These are phyloP conservation scores for Dryadomyces quercivorus DNA, from an alignment of 2,329 filamentous ascomycete species.

Conservation along the genomic window DNA sequence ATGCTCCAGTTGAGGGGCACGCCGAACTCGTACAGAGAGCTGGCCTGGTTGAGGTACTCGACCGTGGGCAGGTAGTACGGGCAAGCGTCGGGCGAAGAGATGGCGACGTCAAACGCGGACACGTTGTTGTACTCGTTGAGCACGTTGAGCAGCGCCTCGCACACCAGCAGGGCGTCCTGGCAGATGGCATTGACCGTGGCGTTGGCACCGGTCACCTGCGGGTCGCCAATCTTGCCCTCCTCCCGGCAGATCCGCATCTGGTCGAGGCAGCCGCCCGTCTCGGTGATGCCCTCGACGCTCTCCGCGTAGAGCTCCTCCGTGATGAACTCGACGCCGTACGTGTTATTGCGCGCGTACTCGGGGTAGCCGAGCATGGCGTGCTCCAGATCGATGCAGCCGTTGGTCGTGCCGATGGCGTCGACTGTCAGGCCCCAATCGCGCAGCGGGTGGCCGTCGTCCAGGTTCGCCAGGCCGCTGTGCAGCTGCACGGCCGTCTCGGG, in stretches of 20 bases:
- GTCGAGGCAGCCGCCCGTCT: conserved; percentile 4
- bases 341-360: conserved; percentile 32
- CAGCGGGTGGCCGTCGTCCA: conserved; percentile 26
- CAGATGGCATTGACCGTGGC: conserved; percentile 10
- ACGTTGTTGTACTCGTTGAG: not conserved
- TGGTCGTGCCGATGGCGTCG: conserved; percentile 35
- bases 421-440: not conserved
- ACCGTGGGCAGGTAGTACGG: not conserved
- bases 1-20: conserved; percentile 46
- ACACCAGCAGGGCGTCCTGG: not conserved
- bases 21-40: conserved; percentile 43
- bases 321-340: conserved; percentile 17
- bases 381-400: conserved; percentile 39
- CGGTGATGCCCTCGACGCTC: not conserved
- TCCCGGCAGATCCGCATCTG: conserved; percentile 3
- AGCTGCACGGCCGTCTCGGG: conserved; percentile 44
- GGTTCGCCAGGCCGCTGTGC: conserved; percentile 42
- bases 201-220: conserved; percentile 4
- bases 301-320: conserved; percentile 8
- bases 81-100: not conserved
- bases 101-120: conserved; percentile 2
- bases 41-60: conserved; percentile 31
- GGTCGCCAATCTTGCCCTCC: not conserved
- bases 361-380: conserved; percentile 30
- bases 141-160: not conserved